These are phyloP conservation scores for Aspergillus sp. DNA, from an alignment of 2,329 filamentous ascomycete genomes.

Conservation along the genomic window DNA sequence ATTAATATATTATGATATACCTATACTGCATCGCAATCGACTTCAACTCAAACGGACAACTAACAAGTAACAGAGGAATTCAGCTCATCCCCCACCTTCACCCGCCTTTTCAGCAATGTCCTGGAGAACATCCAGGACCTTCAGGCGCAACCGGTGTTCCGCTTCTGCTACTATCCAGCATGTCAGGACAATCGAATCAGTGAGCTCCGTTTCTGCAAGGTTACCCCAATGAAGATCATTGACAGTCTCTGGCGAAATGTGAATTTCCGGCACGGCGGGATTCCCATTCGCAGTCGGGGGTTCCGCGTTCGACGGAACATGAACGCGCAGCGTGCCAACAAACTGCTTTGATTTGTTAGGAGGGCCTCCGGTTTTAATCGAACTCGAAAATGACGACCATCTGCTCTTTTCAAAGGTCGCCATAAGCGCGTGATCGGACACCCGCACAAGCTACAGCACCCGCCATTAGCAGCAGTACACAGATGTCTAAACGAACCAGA, in stretches of 20 bases:
- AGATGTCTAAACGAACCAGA: not conserved
- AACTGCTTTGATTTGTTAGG: slow-evolving; percentile 7
- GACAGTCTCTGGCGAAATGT: not conserved
- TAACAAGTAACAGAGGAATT: not conserved
- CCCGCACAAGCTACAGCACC: slow-evolving; percentile 5
- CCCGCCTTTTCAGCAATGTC: slow-evolving; percentile 3
- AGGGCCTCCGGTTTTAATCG: slow-evolving; percentile 3
- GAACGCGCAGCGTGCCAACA: not conserved
- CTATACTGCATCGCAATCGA: not conserved
- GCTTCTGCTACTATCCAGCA: slow-evolving; percentile 10
- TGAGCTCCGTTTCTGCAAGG: not conserved
- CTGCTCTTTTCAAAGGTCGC: slow-evolving; percentile 8
- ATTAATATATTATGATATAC: not conserved
- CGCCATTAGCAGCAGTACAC: too few relatives aligned
- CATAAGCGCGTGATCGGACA: slow-evolving; percentile 7
- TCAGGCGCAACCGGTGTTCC: slow-evolving; percentile 6
- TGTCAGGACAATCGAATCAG: slow-evolving; percentile 5
- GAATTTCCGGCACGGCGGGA: not conserved
- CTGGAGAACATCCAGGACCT: slow-evolving; percentile 5
- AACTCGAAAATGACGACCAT: not conserved
- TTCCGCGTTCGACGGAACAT: not conserved
- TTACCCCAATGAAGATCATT: too few relatives aligned
- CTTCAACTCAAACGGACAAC: not conserved
- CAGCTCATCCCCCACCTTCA: not conserved
- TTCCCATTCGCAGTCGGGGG: not conserved